These are phyloP conservation scores for Kickxella alabastrina DNA, from an alignment of 192 early-diverging fungal genomes.

Conservation along the genomic window DNA sequence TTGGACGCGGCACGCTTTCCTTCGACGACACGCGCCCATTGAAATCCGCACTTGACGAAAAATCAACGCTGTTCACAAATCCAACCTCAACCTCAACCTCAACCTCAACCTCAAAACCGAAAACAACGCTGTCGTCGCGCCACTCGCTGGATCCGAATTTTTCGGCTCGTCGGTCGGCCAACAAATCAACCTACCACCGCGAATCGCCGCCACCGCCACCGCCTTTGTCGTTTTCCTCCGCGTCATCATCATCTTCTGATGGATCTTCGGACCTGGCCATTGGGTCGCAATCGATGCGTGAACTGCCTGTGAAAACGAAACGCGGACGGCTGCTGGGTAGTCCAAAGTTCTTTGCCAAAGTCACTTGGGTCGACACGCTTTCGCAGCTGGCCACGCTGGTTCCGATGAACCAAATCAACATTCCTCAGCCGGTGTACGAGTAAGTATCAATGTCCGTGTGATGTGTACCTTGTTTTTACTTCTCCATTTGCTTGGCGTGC, in stretches of 20 bases:
- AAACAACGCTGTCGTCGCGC: too few relatives aligned
- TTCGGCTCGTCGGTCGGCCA: too few relatives aligned
- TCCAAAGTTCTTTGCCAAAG: slow-evolving; percentile 85
- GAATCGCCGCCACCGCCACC: background rate
- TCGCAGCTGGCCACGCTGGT: slow-evolving; percentile 62
- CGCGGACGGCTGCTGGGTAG: slow-evolving; percentile 48
- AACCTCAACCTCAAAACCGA: too few relatives aligned
- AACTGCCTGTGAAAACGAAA: too few relatives aligned
- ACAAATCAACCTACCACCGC: background rate
- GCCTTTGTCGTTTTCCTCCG: background rate
- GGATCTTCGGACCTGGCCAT: background rate
- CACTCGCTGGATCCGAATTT: too few relatives aligned
- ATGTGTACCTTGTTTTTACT: background rate
- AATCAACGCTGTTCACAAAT: too few relatives aligned
- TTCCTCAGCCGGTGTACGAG: slow-evolving; percentile 56
- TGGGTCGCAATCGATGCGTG: too few relatives aligned
- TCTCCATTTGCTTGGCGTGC: too few relatives aligned
- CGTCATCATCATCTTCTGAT: background rate
- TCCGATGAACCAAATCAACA: slow-evolving; percentile 65
- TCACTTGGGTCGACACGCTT: slow-evolving; percentile 75
- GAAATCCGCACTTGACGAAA: too few relatives aligned
- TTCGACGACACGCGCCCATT: slow-evolving; percentile 12
- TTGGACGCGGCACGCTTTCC: slow-evolving; percentile 20
- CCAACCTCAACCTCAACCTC: too few relatives aligned
- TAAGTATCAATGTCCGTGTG: slow-evolving; percentile 21